These are phyloP conservation scores for Lachnum nothofagi DNA, from an alignment of 2,329 filamentous ascomycete species.

Conservation along the genomic window DNA sequence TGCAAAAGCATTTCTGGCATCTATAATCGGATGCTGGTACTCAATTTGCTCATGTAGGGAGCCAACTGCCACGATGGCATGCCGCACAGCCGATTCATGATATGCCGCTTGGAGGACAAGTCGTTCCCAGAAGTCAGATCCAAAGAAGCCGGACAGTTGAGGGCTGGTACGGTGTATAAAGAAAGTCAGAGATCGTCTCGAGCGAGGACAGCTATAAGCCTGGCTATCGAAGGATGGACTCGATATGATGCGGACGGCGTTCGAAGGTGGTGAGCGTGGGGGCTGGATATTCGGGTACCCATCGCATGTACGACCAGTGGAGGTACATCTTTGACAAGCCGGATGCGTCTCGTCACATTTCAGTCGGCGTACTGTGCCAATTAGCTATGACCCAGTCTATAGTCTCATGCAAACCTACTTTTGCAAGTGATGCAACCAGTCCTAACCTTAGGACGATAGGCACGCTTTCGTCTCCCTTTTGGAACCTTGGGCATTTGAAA, in stretches of 20 bases:
- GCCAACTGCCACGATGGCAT: constrained; percentile 23
- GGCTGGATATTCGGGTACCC: constrained; percentile 34
- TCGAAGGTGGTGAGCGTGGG: constrained; percentile 6
- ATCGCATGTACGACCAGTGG: constrained; percentile 32
- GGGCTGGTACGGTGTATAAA: constrained; percentile 46
- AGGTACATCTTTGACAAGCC: constrained; percentile 9
- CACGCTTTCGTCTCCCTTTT: constrained; percentile 9
- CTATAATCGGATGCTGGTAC: too few species aligned
- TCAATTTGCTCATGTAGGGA: constrained; percentile 25
- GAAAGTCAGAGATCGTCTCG: constrained; percentile 12
- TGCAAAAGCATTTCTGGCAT: constrained; percentile 13
- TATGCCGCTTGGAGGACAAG: constrained; percentile 58
- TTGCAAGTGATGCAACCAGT: constrained; percentile 9
- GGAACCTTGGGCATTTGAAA: constrained; percentile 8
- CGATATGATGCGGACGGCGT: not conserved
- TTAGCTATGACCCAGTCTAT: too few species aligned
- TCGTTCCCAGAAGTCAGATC: constrained; percentile 58
- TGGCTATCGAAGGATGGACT: constrained; percentile 8
- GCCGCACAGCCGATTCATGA: constrained; percentile 28
- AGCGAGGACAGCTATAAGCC: too few species aligned
- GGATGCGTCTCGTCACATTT: constrained; percentile 12
- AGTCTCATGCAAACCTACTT: too few species aligned
- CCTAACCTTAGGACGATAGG: constrained; percentile 6
- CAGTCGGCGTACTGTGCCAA: constrained; percentile 9
- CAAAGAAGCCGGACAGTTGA: constrained; percentile 60